phyloP scores from a whole-genome alignment of 2,329 filamentous ascomycete species.

The Ophiostoma sp. region DNA sequence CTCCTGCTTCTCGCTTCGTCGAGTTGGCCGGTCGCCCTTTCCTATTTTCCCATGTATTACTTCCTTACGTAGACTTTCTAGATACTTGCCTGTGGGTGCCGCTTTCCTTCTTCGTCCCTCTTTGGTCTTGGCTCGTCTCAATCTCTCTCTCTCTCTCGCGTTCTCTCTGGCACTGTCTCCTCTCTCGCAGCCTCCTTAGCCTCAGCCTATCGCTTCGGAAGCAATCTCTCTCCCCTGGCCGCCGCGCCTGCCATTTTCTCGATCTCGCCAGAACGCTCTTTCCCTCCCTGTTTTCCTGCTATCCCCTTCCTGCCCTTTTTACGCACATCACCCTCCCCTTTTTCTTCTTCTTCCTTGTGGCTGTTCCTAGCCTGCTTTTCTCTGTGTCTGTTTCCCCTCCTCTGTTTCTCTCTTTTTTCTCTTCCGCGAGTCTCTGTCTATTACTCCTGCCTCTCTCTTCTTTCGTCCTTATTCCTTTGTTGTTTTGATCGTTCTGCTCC shows the following conservation, averaged over 20 bases:
- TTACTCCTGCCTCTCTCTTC: neutral
- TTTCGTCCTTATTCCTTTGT: neutral
- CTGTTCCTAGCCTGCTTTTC: neutral
- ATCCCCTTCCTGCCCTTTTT: slow-evolving; percentile 17
- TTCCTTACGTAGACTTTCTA: neutral
- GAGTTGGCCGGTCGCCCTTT: slow-evolving; percentile 2
- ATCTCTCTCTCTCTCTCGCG: too few relatives aligned
- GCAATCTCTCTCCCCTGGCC: slow-evolving; percentile 21
- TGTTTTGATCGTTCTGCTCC: neutral
- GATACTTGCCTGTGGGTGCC: neutral
- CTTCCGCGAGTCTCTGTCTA: neutral
- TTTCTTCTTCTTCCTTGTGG: slow-evolving; percentile 14
- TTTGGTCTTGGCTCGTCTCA: neutral
- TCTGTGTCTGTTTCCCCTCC: slow-evolving; percentile 4
- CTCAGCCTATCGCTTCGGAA: slow-evolving; percentile 17
- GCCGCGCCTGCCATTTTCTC: slow-evolving; percentile 20
- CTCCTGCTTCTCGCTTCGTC: slow-evolving; percentile 3
- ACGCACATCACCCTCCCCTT: slow-evolving; percentile 16
- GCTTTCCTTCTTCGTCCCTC: slow-evolving; percentile 3
- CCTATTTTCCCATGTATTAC: neutral
- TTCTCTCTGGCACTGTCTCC: neutral
- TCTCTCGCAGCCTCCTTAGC: slow-evolving; percentile 13
- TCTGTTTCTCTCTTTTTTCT: neutral
- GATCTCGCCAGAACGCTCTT: slow-evolving; percentile 14
- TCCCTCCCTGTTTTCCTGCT: slow-evolving; percentile 10